phyloP scores from a whole-genome alignment of 2,329 filamentous ascomycete genomes.

The Teratosphaeria destructans region DNA sequence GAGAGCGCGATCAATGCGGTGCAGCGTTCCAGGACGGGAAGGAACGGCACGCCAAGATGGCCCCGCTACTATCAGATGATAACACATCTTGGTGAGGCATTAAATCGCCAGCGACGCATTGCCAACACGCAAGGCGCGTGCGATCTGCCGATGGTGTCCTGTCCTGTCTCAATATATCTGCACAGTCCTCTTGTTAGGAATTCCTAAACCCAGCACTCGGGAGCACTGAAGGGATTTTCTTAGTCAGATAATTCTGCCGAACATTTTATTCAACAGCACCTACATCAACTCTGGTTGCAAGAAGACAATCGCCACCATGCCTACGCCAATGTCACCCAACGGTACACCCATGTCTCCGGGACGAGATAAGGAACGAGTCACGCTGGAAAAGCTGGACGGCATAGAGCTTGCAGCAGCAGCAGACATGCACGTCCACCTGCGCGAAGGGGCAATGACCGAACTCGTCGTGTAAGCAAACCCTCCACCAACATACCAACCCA shows the following conservation, averaged over 20 bases:
- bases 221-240: background rate
- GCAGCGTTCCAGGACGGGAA: background rate
- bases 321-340: background rate
- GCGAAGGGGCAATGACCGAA: slow-evolving; percentile 43
- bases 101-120: background rate
- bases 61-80: background rate
- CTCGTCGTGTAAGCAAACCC: slow-evolving; percentile 28
- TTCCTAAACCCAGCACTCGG: background rate
- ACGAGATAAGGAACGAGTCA: background rate
- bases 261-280: background rate
- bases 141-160: background rate
- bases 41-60: background rate
- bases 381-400: slow-evolving; percentile 31
- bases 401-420: slow-evolving; percentile 39
- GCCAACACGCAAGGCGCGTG: background rate
- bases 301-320: background rate
- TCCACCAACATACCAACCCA: background rate
- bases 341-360: background rate
- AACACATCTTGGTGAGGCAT: background rate
- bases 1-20: background rate
- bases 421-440: slow-evolving; percentile 42
- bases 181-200: background rate
- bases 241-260: background rate
- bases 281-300: background rate
- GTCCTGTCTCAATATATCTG: background rate